Base-by-base conservation (phyloP, 192 early-diverging fungal species). In the Coemansia pectinata region DNA sequence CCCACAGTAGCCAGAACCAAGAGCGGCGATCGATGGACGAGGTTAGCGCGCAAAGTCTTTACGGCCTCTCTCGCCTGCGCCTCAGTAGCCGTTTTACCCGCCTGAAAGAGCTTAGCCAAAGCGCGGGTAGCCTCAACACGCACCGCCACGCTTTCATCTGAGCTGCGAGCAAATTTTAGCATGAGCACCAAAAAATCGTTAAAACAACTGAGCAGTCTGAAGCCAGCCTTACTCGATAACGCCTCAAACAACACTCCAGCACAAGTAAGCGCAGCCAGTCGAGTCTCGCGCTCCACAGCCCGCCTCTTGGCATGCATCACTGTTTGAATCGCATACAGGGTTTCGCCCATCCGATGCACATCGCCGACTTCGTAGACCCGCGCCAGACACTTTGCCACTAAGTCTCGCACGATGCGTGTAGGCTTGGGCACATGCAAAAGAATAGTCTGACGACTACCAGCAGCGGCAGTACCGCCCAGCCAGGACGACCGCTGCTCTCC, bases 181-280 rank as follows among this genome's bases (percentile, higher is more conserved):
- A 33, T 47, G 3, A 71, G 50, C 6, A 63, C 53, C 4, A 85
- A 47, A 69, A 83, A 75, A 36, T 86, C 85, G 34, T 58, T 76
- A 34, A 84, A 84, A 48, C 77, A 76, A 65, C 82, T 84, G 19
- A 86, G 63, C 1, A 86, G 71, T 6, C 85, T 66, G 57, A 84
- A 81, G 14, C 85, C 83, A 2, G 79, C 78, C 15, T 65, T 66
- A 1, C 38, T 40, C 1, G 72, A 92, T 9, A 93, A 73, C 1
- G 88, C 83, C 62, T 93, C 92, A 70, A 94, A 91, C 25, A 98
- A 78, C 23, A 85, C 85, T 1, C 96, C 95, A 5, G 92, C 86
- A 40, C 88, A 88, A 59, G 88, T 76, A 15, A 97, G 86, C 0
- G 93, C 88, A 2, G 93, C 90, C 15, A 71, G 17, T 11, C 66